Base-by-base conservation (phyloP, 108 stramenopile species). In the Mediolabrus comicus region DNA sequence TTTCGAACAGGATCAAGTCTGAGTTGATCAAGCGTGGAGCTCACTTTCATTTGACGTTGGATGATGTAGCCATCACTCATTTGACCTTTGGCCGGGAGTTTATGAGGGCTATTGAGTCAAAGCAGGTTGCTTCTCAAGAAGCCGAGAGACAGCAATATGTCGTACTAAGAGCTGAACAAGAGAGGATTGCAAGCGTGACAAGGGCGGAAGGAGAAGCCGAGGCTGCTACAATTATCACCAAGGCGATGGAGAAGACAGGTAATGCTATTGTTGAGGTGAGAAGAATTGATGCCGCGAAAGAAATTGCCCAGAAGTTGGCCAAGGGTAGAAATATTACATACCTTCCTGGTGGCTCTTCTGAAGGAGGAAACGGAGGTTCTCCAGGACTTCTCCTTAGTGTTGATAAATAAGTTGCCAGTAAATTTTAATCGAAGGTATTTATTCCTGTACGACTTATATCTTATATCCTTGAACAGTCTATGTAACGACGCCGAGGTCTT, bases 61-160 rank as follows among this genome's bases (percentile, higher is more conserved):
- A 99, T 66, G 99, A 99, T 84, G 99, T 99, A 22, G 95, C 98
- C 74, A 99, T 99, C 74, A 99, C 98, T 36, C 98, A 99, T 77
- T 83, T 99, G 53, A 97, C 97, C 53, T 99, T 99, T 77, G 96
- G 97, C 39, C 77, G 86, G 26, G 99, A 99, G 79, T 99, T 97
- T 81, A 96, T 96, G 72, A 96, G 89, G 81, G 98, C 99, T 59
- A 98, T 99, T 82, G 99, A 99, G 88, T 67, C 85, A 72, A 99
- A 99, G 85, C 99, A 99, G 85, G 99, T 99, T 35, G 99, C 99
- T 5, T 96, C 87, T 51, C 99, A 99, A 81, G 98, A 99, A 74
- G 98, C 99, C 2, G 99, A 99, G 74, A 89, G 97, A 35, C 98
- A 98, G 74, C 95, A 95, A 60, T 99, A 92, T 84, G 88, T 99